Evolutionary conservation across 495 filamentous ascomycete genomes (phyloP).

Genomic region (Hypoxylon lienhwacheense): DNA sequence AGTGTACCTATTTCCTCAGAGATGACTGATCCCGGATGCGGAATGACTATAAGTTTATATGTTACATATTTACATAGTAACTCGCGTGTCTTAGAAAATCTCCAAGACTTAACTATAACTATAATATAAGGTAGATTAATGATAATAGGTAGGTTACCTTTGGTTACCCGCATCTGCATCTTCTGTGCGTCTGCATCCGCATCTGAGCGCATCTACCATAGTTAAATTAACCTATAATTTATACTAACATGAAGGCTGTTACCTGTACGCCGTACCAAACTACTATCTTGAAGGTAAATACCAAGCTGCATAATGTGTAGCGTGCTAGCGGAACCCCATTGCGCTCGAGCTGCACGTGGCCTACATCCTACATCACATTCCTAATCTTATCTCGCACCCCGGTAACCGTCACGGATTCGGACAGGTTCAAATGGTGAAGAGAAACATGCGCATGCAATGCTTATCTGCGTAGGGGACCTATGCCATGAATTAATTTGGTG

Average conservation of each 20-base stretch:
- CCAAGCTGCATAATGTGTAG: conserved; percentile 5
- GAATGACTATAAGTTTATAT: conserved; percentile 17
- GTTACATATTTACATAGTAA: not conserved
- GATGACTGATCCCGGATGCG: too few relatives aligned
- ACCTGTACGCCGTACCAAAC: too few relatives aligned
- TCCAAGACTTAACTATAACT: too few relatives aligned
- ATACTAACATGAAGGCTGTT: too few relatives aligned
- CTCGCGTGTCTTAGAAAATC: not conserved
- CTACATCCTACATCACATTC: conserved; percentile 36
- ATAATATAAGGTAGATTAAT: too few relatives aligned
- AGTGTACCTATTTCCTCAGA: too few relatives aligned
- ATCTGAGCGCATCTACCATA: too few relatives aligned
- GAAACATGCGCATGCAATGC: conserved; percentile 26
- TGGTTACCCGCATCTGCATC: conserved; percentile 5
- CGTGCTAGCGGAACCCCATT: conserved; percentile 23
- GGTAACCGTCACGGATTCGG: conserved; percentile 35
- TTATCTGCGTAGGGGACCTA: conserved; percentile 26
- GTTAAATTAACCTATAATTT: too few relatives aligned
- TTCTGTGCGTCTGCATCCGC: not conserved
- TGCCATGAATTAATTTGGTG: conserved; percentile 24
- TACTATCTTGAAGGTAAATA: too few relatives aligned
- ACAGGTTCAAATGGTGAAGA: conserved; percentile 30
- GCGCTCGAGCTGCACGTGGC: conserved; percentile 33
- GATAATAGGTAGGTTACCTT: too few relatives aligned
- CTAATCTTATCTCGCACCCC: conserved; percentile 40